Percentiles rank a stretch among this genome's conserved stretches.
phyloP scores from a whole-genome alignment of 2,329 filamentous ascomycete species.

The Ceratocystis variospora region DNA sequence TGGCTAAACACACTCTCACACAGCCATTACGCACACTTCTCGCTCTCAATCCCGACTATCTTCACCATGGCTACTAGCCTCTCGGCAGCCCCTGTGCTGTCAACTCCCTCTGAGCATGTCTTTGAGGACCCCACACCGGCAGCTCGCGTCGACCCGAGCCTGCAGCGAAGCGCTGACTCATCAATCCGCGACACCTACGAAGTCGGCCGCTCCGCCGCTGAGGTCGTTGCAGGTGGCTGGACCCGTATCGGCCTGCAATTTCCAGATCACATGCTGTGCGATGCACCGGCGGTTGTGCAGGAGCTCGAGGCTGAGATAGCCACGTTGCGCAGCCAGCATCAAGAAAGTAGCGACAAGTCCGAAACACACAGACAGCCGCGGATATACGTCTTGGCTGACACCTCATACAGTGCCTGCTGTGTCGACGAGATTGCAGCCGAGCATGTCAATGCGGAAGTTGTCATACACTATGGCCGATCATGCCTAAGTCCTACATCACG shows the following conservation, averaged over 20 bases:
- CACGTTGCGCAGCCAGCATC: neutral
- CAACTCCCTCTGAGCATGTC: slow-evolving; percentile 47
- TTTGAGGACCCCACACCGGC: slow-evolving; percentile 38
- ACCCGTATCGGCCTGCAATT: slow-evolving; percentile 81
- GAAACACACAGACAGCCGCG: slow-evolving; percentile 22
- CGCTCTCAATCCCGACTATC: neutral
- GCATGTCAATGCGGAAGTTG: slow-evolving; percentile 77
- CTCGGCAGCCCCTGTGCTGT: slow-evolving; percentile 44
- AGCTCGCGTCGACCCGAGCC: slow-evolving; percentile 25
- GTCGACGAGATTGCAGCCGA: slow-evolving; percentile 95
- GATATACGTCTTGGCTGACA: slow-evolving; percentile 83
- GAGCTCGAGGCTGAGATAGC: slow-evolving; percentile 27
- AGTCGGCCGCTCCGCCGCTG: slow-evolving; percentile 60
- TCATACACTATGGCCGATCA: slow-evolving; percentile 86
- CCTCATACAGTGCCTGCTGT: slow-evolving; percentile 92
- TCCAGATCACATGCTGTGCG: slow-evolving; percentile 78
- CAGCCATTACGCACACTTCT: neutral
- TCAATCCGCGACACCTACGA: slow-evolving; percentile 63
- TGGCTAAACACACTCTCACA: neutral
- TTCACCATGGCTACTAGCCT: slow-evolving; percentile 34
- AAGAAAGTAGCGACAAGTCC: neutral
- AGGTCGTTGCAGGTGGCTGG: slow-evolving; percentile 62
- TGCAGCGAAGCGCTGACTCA: slow-evolving; percentile 38
- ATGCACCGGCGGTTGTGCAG: slow-evolving; percentile 68
- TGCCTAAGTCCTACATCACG: slow-evolving; percentile 83